These are phyloP conservation scores for Blastobotrys muscicola DNA, from an alignment of 805 yeast genomes.

Conservation along the genomic window DNA sequence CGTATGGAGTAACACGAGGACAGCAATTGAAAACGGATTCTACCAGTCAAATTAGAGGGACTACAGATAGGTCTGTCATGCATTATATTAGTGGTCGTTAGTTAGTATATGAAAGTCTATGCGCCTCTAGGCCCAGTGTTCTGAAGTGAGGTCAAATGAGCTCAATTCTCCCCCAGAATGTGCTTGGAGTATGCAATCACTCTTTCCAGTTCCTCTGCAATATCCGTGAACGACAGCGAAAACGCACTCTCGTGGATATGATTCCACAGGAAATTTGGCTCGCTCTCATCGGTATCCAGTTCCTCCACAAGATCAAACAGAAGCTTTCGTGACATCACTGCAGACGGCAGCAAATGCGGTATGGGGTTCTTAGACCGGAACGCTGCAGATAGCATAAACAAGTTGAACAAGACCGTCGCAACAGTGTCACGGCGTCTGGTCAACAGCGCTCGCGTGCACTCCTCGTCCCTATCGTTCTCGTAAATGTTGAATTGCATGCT, in stretches of 20 bases:
- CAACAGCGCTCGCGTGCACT: constrained; percentile 31
- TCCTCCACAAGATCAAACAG: constrained; percentile 33
- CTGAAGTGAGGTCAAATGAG: no score
- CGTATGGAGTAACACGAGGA: no score
- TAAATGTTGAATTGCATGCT: constrained; percentile 38
- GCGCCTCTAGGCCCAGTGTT: no score
- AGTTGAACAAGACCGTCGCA: constrained; percentile 35
- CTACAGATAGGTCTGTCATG: no score
- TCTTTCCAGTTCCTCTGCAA: constrained; percentile 35
- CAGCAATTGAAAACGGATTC: no score
- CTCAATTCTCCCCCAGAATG: constrained; percentile 36
- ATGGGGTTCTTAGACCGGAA: constrained; percentile 30
- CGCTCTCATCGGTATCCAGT: constrained; percentile 13
- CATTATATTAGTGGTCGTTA: background rate
- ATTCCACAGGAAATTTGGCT: constrained; percentile 33
- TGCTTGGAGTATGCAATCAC: constrained; percentile 32
- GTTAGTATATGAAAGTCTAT: no score
- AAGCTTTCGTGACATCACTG: constrained; percentile 35
- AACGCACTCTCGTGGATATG: constrained; percentile 42
- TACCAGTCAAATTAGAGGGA: no score
- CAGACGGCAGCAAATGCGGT: constrained; percentile 39
- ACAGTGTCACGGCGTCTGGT: constrained; percentile 40
- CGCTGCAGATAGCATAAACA: constrained; percentile 37
- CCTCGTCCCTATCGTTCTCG: constrained; percentile 34
- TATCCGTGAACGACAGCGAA: constrained; percentile 38